Percentiles rank a stretch among this genome's conserved stretches.
These are phyloP conservation scores for Dendrothele bispora DNA, from an alignment of 768 basidiomycete genomes.

Conservation along the genomic window DNA sequence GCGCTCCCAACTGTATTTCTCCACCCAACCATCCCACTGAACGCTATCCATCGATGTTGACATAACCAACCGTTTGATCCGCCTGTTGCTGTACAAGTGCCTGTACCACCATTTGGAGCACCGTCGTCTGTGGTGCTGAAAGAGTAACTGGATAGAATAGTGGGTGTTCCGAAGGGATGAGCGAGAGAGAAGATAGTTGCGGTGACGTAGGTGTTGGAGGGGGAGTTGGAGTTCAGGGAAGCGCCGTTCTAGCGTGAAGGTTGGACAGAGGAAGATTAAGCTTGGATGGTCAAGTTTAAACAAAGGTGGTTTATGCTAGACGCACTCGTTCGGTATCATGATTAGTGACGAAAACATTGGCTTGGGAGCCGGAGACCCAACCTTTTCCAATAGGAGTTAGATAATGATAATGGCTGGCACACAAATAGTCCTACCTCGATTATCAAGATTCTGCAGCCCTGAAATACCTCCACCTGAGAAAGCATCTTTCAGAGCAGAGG, in stretches of 20 bases:
- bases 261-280: background rate
- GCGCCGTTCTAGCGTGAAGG: constrained; percentile 39
- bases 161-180: constrained; percentile 65
- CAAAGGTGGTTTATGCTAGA: constrained; percentile 44
- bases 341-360: constrained; percentile 68
- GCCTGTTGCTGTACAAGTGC: constrained; percentile 50
- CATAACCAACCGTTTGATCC: constrained; percentile 61
- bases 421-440: constrained; percentile 43
- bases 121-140: constrained; percentile 53
- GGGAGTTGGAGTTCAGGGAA: constrained; percentile 58
- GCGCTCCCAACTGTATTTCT: constrained; percentile 55
- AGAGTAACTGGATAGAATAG: constrained; percentile 59
- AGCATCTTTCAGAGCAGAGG: constrained; percentile 46
- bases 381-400: constrained; percentile 27
- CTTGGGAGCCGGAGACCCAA: constrained; percentile 52
- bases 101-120: constrained; percentile 57
- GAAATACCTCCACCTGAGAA: constrained; percentile 54
- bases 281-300: background rate
- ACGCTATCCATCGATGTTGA: constrained; percentile 59
- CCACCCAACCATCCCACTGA: constrained; percentile 64
- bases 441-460: constrained; percentile 50
- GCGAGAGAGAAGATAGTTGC: constrained; percentile 66
- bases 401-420: constrained; percentile 38
- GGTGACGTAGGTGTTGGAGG: constrained; percentile 60
- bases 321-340: constrained; percentile 67